Base-by-base conservation (phyloP, 2,329 filamentous ascomycete species). In the Verticillium zaregamsianum region DNA sequence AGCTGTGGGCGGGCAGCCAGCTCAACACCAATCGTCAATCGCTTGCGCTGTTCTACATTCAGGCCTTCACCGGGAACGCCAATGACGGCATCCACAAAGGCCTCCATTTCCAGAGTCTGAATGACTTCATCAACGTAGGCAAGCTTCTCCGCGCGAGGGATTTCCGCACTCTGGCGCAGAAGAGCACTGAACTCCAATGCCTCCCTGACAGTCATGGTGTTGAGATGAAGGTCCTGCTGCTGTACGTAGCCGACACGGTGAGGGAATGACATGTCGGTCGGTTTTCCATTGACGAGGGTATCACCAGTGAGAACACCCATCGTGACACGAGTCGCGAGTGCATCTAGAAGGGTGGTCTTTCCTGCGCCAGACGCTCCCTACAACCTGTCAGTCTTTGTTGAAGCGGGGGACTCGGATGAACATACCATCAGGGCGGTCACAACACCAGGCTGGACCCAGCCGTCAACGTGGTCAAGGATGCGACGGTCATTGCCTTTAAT, bases 401-500 rank as follows among this genome's bases (percentile, higher is more conserved):
- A 17, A 23, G 5, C 8, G 6, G n/a, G 3, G 11, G 20, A n/a
- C 31, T n/a, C 2, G 15, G 33, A 55, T 9, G 6, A 20, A 80
- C 49, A 81, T 73, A 75, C 86, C 89, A 91, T 91, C 1, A 91
- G 78, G 28, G 89, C 90, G 7, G 90, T 92, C 33, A 90, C 76
- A 17, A 87, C 89, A 49, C 90, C 90, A 8, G 90, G 90, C 71
- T 90, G 90, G 61, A 93, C 89, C 87, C 88, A 92, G 6, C 90
- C 90, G 68, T 91, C 87, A 3, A 92, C 87, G 58, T 90, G 80
- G 66, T 92, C 86, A 56, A 93, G 74, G 66, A 93, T 84, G 39
- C 86, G 83, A 11, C 89, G 82, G 6, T 80, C 73, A 64, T 90
- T 82, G 2, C 79, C 79, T 73, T 91, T 91, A 71, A 92, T 90